Percentiles rank a stretch among this genome's conserved stretches.
Evolutionary conservation across 345 rosid species (phyloP).

Genomic region (Cochlearia excelsa): DNA sequence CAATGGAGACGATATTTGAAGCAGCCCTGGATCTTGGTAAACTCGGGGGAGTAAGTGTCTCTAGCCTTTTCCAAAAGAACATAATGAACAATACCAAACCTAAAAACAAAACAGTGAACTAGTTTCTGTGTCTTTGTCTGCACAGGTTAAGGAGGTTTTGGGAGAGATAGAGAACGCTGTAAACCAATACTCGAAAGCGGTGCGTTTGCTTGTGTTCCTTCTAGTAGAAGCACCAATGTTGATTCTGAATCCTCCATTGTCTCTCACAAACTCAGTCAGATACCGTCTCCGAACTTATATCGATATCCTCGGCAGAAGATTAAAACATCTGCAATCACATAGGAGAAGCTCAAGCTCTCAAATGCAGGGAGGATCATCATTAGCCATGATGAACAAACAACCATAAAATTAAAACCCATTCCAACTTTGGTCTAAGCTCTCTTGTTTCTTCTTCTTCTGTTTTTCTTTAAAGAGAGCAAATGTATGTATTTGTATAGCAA

Average conservation of each 20-base stretch:
- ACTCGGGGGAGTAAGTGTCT: slow-evolving; percentile 70
- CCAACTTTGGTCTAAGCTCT: slow-evolving; percentile 4
- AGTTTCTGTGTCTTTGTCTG: neutral
- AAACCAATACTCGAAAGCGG: slow-evolving; percentile 65
- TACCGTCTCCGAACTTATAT: slow-evolving; percentile 67
- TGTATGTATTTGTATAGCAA: slow-evolving; percentile 53
- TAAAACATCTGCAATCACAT: slow-evolving; percentile 52
- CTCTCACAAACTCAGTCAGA: slow-evolving; percentile 79
- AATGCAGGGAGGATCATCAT: slow-evolving; percentile 36
- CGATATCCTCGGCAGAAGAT: slow-evolving; percentile 61
- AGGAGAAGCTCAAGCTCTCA: slow-evolving; percentile 38
- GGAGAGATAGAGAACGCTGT: slow-evolving; percentile 66
- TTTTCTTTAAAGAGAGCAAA: neutral
- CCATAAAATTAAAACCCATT: neutral
- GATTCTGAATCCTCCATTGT: slow-evolving; percentile 81
- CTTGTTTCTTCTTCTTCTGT: slow-evolving; percentile 1
- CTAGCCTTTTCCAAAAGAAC: neutral
- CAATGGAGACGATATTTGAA: slow-evolving; percentile 91
- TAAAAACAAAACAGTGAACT: neutral
- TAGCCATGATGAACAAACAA: slow-evolving; percentile 35
- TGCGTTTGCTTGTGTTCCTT: slow-evolving; percentile 66
- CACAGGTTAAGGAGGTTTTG: slow-evolving; percentile 84
- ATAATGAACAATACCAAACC: neutral
- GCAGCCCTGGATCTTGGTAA: slow-evolving; percentile 81
- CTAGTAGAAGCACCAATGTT: slow-evolving; percentile 82